phyloP scores from a whole-genome alignment of 495 filamentous ascomycete species.

The Opeltia flavorubescens region DNA sequence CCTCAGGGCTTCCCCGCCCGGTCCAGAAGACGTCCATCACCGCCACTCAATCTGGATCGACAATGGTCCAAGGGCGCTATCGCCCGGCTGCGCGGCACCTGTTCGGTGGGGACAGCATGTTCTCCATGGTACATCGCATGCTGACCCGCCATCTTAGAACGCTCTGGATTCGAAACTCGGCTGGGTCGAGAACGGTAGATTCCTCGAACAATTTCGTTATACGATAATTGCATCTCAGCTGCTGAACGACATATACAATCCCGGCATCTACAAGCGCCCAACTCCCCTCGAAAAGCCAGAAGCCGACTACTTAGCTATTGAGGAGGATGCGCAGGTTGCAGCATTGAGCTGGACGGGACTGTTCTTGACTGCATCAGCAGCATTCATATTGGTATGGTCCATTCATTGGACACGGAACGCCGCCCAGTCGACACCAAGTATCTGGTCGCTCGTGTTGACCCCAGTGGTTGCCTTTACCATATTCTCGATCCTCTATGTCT shows the following conservation, averaged over 20 bases:
- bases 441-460: constrained; percentile 14
- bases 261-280: constrained; percentile 27
- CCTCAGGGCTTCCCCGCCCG: constrained; percentile 58
- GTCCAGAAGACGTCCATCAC: constrained; percentile 51
- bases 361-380: constrained; percentile 34
- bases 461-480: constrained; percentile 40
- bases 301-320: not conserved
- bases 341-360: constrained; percentile 28
- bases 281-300: constrained; percentile 8
- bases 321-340: not conserved
- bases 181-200: constrained; percentile 67
- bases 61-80: constrained; percentile 34
- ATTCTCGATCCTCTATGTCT: constrained; percentile 49
- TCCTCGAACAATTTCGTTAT: constrained; percentile 92
- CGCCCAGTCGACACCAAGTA: constrained; percentile 22
- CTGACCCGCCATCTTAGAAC: constrained; percentile 19
- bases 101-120: constrained; percentile 34
- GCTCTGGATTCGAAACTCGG: constrained; percentile 60
- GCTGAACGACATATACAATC: constrained; percentile 51
- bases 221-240: constrained; percentile 90
- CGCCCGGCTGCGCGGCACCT: constrained; percentile 39
- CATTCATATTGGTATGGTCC: constrained; percentile 61
- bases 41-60: constrained; percentile 41
- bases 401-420: constrained; percentile 47
- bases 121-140: not conserved